Evolutionary conservation across 371 early-diverging fungal genomes (phyloP), one percentile per base, ranked within the genome.

Genomic region (Apophysomyces trapeziformis): DNA sequence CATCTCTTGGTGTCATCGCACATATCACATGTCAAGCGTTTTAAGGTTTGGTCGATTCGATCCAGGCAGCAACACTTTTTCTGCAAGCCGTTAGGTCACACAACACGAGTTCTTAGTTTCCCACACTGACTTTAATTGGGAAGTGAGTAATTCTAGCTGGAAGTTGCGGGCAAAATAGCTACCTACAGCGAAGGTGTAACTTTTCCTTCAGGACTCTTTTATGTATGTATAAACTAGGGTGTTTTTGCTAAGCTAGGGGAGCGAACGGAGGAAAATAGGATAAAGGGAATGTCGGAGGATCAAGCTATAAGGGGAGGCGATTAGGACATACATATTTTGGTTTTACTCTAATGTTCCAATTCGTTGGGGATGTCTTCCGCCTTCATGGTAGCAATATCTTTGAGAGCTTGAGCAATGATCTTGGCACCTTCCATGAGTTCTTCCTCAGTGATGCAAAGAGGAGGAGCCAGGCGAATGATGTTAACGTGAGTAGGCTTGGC

Each of bases 401-500:
- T 71, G 44, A 98, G 72, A 21, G 91, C 87, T 60, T 83, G 73
- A 61, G 81, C 88, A 71, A 99, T 96, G 65, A 96, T 95, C 16
- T 86, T 82, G 26, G 93, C 89, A 64, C 94, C 94, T 39, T 89
- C 77, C 77, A 85, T 76, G 14, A 98, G 77, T 71, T 99, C 92
- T 69, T 91, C 92, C 66, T 95, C 95, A 7, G 92, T 93, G 70
- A 99, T 97, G 79, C 88, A 88, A 50, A 99, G 89, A 56, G 98
- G 97, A 45, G 99, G 99, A 3, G 99, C 92, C 38, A 99, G 84
- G 36, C 99, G 94, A 67, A 99, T 99, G 74, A 99, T 97, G 86
- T 94, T 96, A 64, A 90, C 88, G 84, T 99, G 99, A n/a, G 99
- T 99, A 43, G 98, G 99, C 83, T 99, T 99, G 66, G 97, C 96